A percentile compares a stretch with the other conserved stretches of the same genome.
phyloP scores from a whole-genome alignment of 345 rosid species.

The Syzygium jambos region DNA sequence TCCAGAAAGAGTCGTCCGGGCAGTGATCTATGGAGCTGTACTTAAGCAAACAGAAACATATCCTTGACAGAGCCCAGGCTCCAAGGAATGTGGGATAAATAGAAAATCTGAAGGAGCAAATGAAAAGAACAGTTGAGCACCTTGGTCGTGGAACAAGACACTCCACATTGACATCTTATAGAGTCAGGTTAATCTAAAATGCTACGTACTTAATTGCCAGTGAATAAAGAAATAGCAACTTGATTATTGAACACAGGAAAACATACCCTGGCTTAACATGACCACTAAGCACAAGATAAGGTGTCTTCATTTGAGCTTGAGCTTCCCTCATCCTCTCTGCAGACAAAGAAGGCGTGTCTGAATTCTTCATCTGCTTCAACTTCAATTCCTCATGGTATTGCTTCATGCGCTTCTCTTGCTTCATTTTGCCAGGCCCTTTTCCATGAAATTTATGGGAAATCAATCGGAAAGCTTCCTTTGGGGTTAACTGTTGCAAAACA shows the following conservation, averaged over 20 bases:
- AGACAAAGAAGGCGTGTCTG: conserved; percentile 89
- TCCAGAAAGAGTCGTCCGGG: not conserved
- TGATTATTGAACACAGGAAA: not conserved
- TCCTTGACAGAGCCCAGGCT: not conserved
- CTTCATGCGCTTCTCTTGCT: conserved; percentile 93
- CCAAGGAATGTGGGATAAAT: not conserved
- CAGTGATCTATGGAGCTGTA: not conserved
- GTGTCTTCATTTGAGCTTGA: conserved; percentile 76
- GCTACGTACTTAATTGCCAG: not conserved
- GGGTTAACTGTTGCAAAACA: conserved; percentile 53
- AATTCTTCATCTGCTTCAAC: conserved; percentile 95
- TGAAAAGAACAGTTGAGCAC: not conserved
- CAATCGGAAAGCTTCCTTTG: conserved; percentile 79
- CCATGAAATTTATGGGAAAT: conserved; percentile 96
- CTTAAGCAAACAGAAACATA: not conserved
- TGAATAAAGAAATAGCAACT: not conserved
- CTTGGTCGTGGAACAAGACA: not conserved
- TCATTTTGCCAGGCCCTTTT: conserved; percentile 97
- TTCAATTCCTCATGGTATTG: conserved; percentile 88
- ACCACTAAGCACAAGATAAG: conserved; percentile 95
- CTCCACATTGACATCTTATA: not conserved
- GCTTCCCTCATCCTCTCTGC: conserved; percentile 96
- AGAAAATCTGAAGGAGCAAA: not conserved
- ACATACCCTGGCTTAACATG: conserved; percentile 91
- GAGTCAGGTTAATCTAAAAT: not conserved